Evolutionary conservation across 169 alveolate species (phyloP), one percentile per base, ranked within the genome.

Genomic region (Plasmodium adleri): DNA sequence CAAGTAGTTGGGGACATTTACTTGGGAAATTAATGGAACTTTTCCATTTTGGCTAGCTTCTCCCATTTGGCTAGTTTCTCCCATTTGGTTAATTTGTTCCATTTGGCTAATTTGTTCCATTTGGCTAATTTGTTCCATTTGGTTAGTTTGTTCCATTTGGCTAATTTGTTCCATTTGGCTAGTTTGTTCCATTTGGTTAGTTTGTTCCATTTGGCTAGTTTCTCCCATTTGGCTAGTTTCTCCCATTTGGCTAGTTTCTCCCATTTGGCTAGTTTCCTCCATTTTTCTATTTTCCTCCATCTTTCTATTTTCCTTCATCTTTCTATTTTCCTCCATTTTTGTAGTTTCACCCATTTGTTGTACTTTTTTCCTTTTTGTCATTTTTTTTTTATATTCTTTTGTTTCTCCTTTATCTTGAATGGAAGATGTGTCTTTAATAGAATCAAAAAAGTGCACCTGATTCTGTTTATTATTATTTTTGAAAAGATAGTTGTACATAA

Each of bases 401-500:
- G 20, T 17, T 17, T 12, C 20, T 28, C 17, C 28, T 12, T 4
- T 9, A 24, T 32, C 52, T 10, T 66, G 54, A 17, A 13, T 1
- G 15, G 45, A 3, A 15, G 24, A 3, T 39, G 47, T 39, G 10
- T 12, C 20, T 15, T n/a, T 54, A 0, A n/a, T 15, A 54, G 20
- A 10, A 22, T 17, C 71, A 7, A 4, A 12, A 62, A 10, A 10
- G 1, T 12, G 8, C 28, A 13, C 1, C 0, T 4, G 0, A 9
- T n/a, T 26, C 5, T 39, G 39, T 49, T 10, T 1, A 26, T 52
- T 3, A 28, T 24, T 2, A 15, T 15, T 24, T 26, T 45, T 49
- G 22, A 78, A 50, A 26, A 56, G 0, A n/a, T 64, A 64, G 15
- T 78, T 78, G 26, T 78, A 78, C 12, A 59, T 39, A 66, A 47